Evolutionary conservation across 2,329 filamentous ascomycete species (phyloP), one percentile per base, ranked within the genome.

Genomic region (Fusarium abutilonis): DNA sequence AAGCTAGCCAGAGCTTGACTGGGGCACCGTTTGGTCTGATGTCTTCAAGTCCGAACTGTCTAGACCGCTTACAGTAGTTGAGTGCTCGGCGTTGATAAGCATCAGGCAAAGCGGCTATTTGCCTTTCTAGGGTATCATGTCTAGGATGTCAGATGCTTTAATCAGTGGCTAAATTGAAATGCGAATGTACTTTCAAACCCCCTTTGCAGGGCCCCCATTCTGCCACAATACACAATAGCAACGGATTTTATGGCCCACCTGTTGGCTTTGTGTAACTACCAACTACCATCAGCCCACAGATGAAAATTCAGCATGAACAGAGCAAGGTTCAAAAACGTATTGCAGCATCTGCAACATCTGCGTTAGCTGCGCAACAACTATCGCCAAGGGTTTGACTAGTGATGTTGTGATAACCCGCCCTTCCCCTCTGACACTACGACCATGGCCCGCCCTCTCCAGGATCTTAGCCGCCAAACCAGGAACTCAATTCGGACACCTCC

Each of bases 401-500:
- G 62, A 59, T 39, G 52, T 63, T 56, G 40, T 28, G 21, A 40
- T 43, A 41, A n/a, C 41, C 40, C 28, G 46, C 42, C 38, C 29
- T 52, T 48, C 19, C 29, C 34, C 26, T 46, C 49, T 23, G 13
- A 32, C 41, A 21, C 26, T 40, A 26, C 38, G 19, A 26, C 41
- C 13, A 23, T 56, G 23, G 9, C 41, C 50, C 34, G n/a, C n/a
- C n/a, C n/a, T 39, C 56, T 55, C 45, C 31, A 43, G 31, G 21
- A 64, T 42, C 61, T 41, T 61, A 41, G 40, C 47, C 26, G 36
- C 57, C 34, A 50, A 45, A 45, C 46, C 34, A 21, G 38, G 42
- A 65, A 65, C 56, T 42, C 56, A 61, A 64, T 56, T 45, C 43
- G 50, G 47, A 58, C 52, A 62, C 56, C 51, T 58, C 58, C 48